phyloP scores from a whole-genome alignment of 345 rosid genomes.

The Cochlearia excelsa region DNA sequence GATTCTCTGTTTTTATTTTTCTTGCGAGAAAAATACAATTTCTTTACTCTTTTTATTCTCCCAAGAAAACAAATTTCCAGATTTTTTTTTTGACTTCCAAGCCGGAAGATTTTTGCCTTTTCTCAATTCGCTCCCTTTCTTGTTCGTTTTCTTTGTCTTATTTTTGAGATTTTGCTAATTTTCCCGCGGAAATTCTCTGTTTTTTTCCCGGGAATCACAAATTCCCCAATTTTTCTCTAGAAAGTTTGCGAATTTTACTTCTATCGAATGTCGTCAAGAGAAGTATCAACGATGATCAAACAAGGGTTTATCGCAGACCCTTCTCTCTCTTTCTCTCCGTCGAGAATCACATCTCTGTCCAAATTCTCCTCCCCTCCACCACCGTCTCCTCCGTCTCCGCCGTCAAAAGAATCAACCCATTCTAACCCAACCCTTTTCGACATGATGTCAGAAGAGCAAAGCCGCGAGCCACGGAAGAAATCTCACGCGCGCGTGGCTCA shows the following conservation, averaged over 20 bases:
- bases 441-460: constrained; percentile 92
- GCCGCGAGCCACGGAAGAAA: constrained; percentile 48
- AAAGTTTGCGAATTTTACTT: constrained; percentile 20
- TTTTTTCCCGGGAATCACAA: constrained; percentile 13
- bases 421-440: constrained; percentile 65
- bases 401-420: constrained; percentile 28
- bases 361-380: constrained; percentile 46
- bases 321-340: constrained; percentile 63
- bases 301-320: constrained; percentile 77
- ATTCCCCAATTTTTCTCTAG: constrained; percentile 6
- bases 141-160: constrained; percentile 10
- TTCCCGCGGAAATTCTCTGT: constrained; percentile 28
- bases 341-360: constrained; percentile 37
- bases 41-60: constrained; percentile 21
- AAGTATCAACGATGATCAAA: constrained; percentile 73
- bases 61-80: constrained; percentile 31
- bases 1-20: constrained; percentile 23
- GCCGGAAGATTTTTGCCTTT: not conserved
- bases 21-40: not conserved
- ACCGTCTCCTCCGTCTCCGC: constrained; percentile 38
- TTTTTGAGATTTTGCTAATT: constrained; percentile 8
- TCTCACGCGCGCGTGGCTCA: constrained; percentile 57
- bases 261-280: constrained; percentile 61
- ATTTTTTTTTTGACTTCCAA: constrained; percentile 23
- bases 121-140: not conserved